A percentile compares a stretch with the other conserved stretches of the same genome.
Evolutionary conservation across 306 rosid genomes (phyloP).

Genomic region (Sicyos baderoa): DNA sequence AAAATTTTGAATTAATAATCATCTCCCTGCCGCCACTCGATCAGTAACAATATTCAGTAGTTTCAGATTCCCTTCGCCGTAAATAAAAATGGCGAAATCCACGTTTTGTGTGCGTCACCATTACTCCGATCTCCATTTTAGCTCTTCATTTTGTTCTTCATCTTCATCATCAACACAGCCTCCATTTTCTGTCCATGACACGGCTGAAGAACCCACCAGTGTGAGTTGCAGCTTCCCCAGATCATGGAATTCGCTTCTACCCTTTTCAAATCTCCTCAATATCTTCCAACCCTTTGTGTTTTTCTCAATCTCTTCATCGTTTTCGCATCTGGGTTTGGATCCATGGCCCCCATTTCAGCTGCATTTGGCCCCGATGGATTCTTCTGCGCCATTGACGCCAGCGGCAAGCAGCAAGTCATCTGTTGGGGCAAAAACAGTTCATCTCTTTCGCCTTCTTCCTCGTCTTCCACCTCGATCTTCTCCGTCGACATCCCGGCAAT

Average conservation of each 20-base stretch:
- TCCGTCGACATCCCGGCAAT: conserved; percentile 46
- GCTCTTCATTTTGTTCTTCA: conserved; percentile 26
- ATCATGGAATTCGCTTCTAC: conserved; percentile 48
- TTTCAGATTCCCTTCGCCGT: neutral
- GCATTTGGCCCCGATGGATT: conserved; percentile 53
- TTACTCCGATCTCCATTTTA: conserved; percentile 31
- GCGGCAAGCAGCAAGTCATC: conserved; percentile 70
- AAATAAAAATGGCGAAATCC: conserved; percentile 53
- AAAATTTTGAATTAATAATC: no score
- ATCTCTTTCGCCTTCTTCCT: conserved; percentile 26
- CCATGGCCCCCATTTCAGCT: conserved; percentile 83
- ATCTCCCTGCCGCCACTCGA: no score
- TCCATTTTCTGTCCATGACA: conserved; percentile 34
- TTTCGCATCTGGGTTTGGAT: conserved; percentile 48
- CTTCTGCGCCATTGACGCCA: conserved; percentile 83
- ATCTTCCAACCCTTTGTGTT: conserved; percentile 18
- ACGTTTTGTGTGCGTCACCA: conserved; percentile 56
- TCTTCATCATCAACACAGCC: conserved; percentile 17
- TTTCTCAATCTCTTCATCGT: conserved; percentile 23
- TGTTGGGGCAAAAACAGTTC: conserved; percentile 75
- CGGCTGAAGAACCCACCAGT: conserved; percentile 12
- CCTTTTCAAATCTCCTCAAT: conserved; percentile 22
- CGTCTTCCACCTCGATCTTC: conserved; percentile 26
- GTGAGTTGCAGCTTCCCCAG: conserved; percentile 13
- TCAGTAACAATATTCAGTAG: neutral